Evolutionary conservation across 192 early-diverging fungal genomes (phyloP), one percentile per base, ranked within the genome.

Genomic region (Podila minutissima): DNA sequence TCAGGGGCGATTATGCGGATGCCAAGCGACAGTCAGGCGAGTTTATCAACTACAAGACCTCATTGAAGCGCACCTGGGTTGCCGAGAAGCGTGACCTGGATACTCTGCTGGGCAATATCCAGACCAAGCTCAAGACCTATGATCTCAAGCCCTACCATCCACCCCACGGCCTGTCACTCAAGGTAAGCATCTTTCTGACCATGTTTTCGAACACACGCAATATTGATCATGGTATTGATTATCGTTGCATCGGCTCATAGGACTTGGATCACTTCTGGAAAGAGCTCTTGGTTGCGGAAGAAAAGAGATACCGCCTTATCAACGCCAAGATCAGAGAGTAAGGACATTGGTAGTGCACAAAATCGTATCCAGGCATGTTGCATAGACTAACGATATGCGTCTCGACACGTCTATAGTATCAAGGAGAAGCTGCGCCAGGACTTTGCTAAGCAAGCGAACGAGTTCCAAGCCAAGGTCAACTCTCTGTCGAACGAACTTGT

Each of bases 51-150:
- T 98, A 98, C 89, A 99, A 99, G 84, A 90, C 74, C 24, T 88
- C 88, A 3, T 74, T 85, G 13, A 97, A 97, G 84, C 87, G 96
- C n/a, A 71, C 74, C 59, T 97, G 96, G 96, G 93, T 97, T 7
- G 84, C 93, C 64, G 97, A 97, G 74, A 96, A 96, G 67, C 90
- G 93, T 24, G 96, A 98, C 75, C 70, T 99, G 13, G 97, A 97
- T 74, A 93, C 93, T 35, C 83, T 99, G 48, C 85, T 99, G 51
- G 94, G 97, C 24, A 97, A 99, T 74, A 97, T 99, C 73, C 95
- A 96, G 74, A 99, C 96, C 60, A 99, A 99, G 86, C 88, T 96
- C 22, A 96, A 94, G 74, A 99, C 97, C 0, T 99, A 99, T 82
- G 95, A 97, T 60, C 84, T 98, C 58, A 85, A 88, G 32, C 91